A percentile compares a stretch with the other conserved stretches of the same genome.
phyloP scores from a whole-genome alignment of 2,329 filamentous ascomycete genomes.

The Colletotrichum sp. region DNA sequence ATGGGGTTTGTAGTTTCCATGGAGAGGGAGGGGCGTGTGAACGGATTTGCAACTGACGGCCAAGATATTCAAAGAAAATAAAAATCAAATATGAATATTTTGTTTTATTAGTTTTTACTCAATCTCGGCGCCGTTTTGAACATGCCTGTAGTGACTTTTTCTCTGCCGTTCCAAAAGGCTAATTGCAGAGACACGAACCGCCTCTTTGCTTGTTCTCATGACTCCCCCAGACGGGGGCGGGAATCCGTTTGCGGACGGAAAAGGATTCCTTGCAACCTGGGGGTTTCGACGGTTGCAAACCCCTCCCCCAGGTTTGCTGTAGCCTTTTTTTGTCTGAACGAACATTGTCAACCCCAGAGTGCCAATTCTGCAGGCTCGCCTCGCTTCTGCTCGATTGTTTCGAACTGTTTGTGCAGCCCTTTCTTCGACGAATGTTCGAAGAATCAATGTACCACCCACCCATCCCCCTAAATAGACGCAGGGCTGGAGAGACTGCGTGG shows the following conservation, averaged over 20 bases:
- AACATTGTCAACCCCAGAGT: background rate
- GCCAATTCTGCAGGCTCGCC: background rate
- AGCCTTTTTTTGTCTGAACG: background rate
- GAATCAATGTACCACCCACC: background rate
- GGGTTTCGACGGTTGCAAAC: background rate
- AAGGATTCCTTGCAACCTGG: background rate
- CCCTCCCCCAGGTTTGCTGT: background rate
- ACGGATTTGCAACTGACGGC: background rate
- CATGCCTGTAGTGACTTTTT: background rate
- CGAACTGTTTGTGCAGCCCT: background rate
- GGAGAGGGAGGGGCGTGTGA: background rate
- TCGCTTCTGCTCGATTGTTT: background rate
- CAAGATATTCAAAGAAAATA: background rate
- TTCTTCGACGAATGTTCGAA: background rate
- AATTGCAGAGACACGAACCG: background rate
- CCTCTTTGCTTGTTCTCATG: constrained; percentile 12
- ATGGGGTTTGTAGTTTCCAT: background rate
- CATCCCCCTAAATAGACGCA: background rate
- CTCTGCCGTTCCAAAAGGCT: background rate
- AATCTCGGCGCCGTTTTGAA: background rate
- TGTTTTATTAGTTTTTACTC: background rate
- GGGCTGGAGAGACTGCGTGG: background rate
- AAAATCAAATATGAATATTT: background rate
- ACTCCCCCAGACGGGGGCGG: background rate
- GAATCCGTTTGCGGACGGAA: constrained; percentile 17